Percentiles rank a stretch among this genome's conserved stretches.
Evolutionary conservation across 2,329 filamentous ascomycete species (phyloP).

Genomic region (Colletotrichum sansevieriae): DNA sequence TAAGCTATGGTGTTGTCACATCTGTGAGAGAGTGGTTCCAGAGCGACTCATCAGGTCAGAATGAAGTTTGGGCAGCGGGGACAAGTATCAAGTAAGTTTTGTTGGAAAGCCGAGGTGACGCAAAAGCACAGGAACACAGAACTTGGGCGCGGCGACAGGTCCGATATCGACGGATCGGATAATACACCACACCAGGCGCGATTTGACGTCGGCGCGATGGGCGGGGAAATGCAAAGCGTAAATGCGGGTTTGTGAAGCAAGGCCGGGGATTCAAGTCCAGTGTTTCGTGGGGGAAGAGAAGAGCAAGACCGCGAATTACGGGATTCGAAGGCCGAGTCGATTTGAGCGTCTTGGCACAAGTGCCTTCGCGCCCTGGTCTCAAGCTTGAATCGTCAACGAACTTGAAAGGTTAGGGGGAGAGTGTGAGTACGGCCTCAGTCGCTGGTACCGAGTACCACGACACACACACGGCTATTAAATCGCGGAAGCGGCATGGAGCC

Average conservation of each 20-base stretch:
- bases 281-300: conserved; percentile 24
- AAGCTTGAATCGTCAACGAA: conserved; percentile 6
- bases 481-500: neutral
- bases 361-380: neutral
- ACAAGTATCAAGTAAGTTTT: conserved; percentile 15
- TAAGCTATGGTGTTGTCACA: neutral
- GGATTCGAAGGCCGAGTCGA: conserved; percentile 17
- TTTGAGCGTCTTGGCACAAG: conserved; percentile 3
- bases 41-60: neutral
- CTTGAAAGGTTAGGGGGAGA: neutral
- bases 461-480: neutral
- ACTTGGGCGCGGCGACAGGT: conserved; percentile 9
- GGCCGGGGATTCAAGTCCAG: neutral
- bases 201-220: conserved; percentile 21
- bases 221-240: conserved; percentile 23
- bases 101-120: conserved; percentile 29
- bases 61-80: conserved; percentile 12
- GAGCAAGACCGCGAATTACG: neutral
- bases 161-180: conserved; percentile 32
- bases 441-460: too few relatives aligned
- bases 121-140: neutral
- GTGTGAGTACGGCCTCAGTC: too few relatives aligned
- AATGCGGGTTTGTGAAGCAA: conserved; percentile 35
- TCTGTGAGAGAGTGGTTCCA: neutral
- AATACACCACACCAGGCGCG: conserved; percentile 11